These are phyloP conservation scores for Ilyonectria mors-panacis DNA, from an alignment of 2,329 filamentous ascomycete genomes.

Conservation along the genomic window DNA sequence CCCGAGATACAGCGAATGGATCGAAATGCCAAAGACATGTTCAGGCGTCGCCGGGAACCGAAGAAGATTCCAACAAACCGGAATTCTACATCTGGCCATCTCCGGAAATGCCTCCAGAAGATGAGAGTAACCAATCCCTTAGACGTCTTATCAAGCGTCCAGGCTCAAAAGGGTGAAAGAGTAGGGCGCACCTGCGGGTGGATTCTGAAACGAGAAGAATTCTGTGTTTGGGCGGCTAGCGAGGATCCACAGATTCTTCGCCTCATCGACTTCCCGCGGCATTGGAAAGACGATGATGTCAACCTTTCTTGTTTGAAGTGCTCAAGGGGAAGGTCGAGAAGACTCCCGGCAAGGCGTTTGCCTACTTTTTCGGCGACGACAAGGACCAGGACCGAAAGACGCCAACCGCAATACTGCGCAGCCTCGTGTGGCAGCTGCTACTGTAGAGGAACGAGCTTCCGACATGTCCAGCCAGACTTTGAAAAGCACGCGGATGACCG, in stretches of 20 bases:
- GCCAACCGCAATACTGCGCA: background rate
- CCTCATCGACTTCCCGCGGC: constrained; percentile 2
- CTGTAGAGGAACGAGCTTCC: background rate
- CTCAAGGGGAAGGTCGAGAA: background rate
- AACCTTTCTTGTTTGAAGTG: constrained; percentile 6
- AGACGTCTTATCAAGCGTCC: background rate
- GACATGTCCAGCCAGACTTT: background rate
- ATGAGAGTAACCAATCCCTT: background rate
- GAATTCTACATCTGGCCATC: background rate
- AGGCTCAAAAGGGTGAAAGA: background rate
- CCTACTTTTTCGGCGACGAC: constrained; percentile 22
- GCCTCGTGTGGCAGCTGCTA: constrained; percentile 13
- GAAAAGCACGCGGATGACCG: too few species aligned
- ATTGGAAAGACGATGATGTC: constrained; percentile 24
- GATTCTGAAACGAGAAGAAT: background rate
- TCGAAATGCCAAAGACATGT: background rate
- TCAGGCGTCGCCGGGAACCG: background rate
- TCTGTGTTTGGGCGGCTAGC: background rate
- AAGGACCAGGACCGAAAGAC: constrained; percentile 6
- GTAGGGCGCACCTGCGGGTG: background rate
- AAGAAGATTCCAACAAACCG: background rate
- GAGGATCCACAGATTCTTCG: background rate
- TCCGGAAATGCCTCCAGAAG: background rate
- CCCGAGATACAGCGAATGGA: background rate
- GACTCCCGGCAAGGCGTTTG: background rate